Evolutionary conservation across 371 early-diverging fungal genomes (phyloP), one percentile per base, ranked within the genome.

Genomic region (Mortierella sp.): DNA sequence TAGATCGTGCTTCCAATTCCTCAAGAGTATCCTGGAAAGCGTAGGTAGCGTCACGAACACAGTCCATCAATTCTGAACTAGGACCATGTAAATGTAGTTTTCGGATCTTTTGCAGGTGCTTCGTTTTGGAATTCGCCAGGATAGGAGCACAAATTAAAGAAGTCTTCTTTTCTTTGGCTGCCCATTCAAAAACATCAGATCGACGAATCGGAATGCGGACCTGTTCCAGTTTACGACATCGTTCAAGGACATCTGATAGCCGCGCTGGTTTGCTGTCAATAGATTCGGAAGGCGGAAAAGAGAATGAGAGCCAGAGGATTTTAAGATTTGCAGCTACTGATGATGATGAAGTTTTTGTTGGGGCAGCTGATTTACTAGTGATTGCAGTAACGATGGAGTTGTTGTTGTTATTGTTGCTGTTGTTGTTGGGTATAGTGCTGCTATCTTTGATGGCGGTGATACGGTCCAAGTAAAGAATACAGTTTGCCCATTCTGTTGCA

Each of bases 21-120:
- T 73, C 55, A 5, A 79, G 43, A 8, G 74, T 79, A 26, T 66
- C 67, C 61, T 70, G 74, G 42, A 73, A 79, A 3, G 80, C 80
- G 59, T 74, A 73, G n/a, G 61, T 35, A 7, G 70, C 80, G 15
- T 79, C 80, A 0, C 45, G 62, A 4, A 74, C 55, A 61, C 70
- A 70, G 4, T 73, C 70, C 55, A 79, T 54, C 51, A 79, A 45
- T 45, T 73, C 70, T n/a, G 62, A n/a, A n/a, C 64, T 70, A 1
- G 80, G 68, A 0, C 80, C 80, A 9, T 74, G 66, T 3, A 79
- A 54, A 35, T 70, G 70, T 12, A 79, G 37, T 32, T 53, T 56
- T 22, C 58, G 45, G 62, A 79, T 67, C 2, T 29, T 19, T 9
- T 74, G 74, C 12, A 79, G 34, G 0, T 29, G 60, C 56, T 73